Conservation (phyloP, 768 basidiomycete species). For the Lepiota brunneoincarnata region DNA sequence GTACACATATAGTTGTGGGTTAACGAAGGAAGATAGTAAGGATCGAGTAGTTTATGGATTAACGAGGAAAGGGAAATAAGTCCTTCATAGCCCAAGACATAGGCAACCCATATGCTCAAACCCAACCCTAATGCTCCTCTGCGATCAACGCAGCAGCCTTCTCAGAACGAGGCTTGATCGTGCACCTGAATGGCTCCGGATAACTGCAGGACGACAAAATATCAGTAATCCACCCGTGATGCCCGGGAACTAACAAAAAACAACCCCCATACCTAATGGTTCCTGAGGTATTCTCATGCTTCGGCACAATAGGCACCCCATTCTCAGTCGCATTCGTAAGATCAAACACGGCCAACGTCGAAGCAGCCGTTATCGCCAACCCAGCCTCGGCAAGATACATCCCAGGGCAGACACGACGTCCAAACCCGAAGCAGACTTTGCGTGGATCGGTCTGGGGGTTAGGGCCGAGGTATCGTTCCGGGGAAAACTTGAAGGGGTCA, state of each 20-base stretch:
- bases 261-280: conserved; percentile 36
- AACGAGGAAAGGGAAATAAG: no score
- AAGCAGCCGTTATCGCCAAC: conserved; percentile 40
- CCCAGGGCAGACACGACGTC: conserved; percentile 46
- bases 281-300: conserved; percentile 42
- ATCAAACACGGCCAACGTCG: conserved; percentile 46
- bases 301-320: conserved; percentile 43
- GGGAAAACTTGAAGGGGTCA: conserved; percentile 47
- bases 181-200: conserved; percentile 27
- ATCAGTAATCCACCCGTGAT: no score
- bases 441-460: conserved; percentile 40
- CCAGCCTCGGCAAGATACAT: conserved; percentile 51
- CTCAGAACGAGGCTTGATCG: conserved; percentile 26
- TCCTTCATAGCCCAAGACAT: no score
- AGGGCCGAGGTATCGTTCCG: conserved; percentile 38
- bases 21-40: no score
- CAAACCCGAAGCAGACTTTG: conserved; percentile 43
- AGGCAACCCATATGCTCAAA: no score
- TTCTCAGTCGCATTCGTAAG: conserved; percentile 42
- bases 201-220: no score
- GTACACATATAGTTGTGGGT: no score
- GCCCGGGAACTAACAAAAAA: no score
- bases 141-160: conserved; percentile 22
- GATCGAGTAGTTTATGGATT: no score
- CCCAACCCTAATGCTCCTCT: conserved; percentile 13